Evolutionary conservation across 768 basidiomycete genomes (phyloP).

Genomic region (Tylopilus plumbeoviolaceoides): DNA sequence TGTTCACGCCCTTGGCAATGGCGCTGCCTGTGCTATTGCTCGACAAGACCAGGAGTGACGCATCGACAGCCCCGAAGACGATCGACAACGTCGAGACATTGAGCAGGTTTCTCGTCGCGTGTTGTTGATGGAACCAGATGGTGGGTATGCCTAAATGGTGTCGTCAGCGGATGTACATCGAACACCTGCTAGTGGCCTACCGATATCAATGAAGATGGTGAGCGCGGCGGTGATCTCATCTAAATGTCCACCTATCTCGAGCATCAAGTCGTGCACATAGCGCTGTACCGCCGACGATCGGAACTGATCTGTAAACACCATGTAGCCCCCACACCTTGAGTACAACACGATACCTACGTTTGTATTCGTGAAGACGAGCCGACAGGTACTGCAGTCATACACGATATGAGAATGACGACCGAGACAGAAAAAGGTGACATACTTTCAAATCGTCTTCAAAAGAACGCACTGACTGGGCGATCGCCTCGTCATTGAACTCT

Average conservation of each 20-base stretch:
- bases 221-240: slow-evolving; percentile 45
- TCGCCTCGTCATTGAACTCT: slow-evolving; percentile 48
- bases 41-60: slow-evolving; percentile 45
- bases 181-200: slow-evolving; percentile 24
- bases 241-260: slow-evolving; percentile 49
- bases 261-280: slow-evolving; percentile 45
- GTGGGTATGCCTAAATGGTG: slow-evolving; percentile 42
- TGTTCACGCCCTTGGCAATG: slow-evolving; percentile 40
- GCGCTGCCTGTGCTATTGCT: slow-evolving; percentile 26
- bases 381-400: slow-evolving; percentile 43
- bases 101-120: slow-evolving; percentile 42
- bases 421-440: background rate
- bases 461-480: slow-evolving; percentile 42
- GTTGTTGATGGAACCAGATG: slow-evolving; percentile 50
- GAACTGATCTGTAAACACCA: slow-evolving; percentile 40
- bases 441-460: slow-evolving; percentile 49
- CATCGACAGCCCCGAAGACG: slow-evolving; percentile 50
- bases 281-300: slow-evolving; percentile 47
- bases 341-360: slow-evolving; percentile 27
- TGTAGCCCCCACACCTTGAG: background rate
- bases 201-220: slow-evolving; percentile 48
- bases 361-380: slow-evolving; percentile 42
- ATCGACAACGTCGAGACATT: slow-evolving; percentile 54
- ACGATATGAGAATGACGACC: background rate
- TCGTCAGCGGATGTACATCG: background rate